A percentile compares a stretch with the other conserved stretches of the same genome.
These are phyloP conservation scores for Juncus inflexus DNA, from an alignment of 176 grass and related monocot species.

Conservation along the genomic window DNA sequence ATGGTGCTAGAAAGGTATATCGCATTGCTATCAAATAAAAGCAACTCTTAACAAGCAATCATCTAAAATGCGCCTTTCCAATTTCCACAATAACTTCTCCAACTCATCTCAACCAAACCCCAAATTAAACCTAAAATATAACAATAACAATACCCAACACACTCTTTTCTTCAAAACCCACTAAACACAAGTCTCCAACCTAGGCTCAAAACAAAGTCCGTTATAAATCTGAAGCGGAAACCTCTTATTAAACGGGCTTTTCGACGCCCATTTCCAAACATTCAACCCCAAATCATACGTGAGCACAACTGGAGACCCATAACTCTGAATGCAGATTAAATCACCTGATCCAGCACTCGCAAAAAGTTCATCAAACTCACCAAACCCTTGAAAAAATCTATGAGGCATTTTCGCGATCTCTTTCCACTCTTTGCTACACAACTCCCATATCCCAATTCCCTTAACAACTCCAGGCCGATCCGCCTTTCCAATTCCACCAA, in stretches of 20 bases:
- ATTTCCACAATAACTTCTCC: no score
- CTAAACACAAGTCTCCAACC: conserved; percentile 68
- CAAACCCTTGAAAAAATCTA: conserved; percentile 89
- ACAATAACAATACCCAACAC: background rate
- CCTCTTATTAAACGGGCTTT: conserved; percentile 77
- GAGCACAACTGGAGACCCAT: conserved; percentile 71
- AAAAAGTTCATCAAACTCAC: conserved; percentile 83
- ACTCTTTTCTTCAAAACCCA: conserved; percentile 4
- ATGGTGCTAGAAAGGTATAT: conserved; percentile 10
- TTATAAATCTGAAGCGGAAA: conserved; percentile 89
- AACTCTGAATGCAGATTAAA: conserved; percentile 89
- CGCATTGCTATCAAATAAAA: conserved; percentile 14
- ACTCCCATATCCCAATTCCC: conserved; percentile 90
- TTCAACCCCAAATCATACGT: conserved; percentile 67
- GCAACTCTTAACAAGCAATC: background rate
- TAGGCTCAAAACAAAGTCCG: conserved; percentile 82
- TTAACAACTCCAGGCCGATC: conserved; percentile 84
- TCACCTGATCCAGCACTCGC: conserved; percentile 65
- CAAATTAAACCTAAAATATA: background rate
- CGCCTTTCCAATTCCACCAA: conserved; percentile 79
- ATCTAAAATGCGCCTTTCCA: background rate
- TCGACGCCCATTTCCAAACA: conserved; percentile 74
- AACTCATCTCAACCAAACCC: no score
- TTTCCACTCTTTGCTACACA: conserved; percentile 55
- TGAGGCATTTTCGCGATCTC: conserved; percentile 82